A percentile compares a stretch with the other conserved stretches of the same genome.
Conservation (phyloP, 2,329 filamentous ascomycete genomes). For the Venturia oleaginea region DNA sequence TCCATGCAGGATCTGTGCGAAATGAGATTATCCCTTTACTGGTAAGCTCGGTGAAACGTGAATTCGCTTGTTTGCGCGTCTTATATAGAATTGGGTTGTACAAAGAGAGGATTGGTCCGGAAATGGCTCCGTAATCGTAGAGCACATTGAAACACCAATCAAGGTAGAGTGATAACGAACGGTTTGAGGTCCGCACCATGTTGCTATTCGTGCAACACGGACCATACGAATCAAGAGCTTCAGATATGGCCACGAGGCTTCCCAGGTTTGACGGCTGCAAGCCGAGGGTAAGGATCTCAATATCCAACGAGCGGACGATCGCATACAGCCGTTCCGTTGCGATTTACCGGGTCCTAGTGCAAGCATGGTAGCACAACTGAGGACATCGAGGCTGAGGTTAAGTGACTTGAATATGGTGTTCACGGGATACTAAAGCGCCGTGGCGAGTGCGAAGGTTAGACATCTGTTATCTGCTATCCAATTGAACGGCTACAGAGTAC, state of each 20-base stretch:
- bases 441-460: background rate
- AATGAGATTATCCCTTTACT: background rate
- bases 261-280: background rate
- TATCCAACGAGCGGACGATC: background rate
- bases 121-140: background rate
- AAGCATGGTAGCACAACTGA: background rate
- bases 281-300: background rate
- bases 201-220: background rate
- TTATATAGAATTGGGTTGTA: background rate
- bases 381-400: background rate
- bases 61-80: background rate
- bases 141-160: slow-evolving; percentile 1
- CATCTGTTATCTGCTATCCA: background rate
- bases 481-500: background rate
- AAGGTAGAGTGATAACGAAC: background rate
- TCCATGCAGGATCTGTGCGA: background rate
- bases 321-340: background rate
- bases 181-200: background rate
- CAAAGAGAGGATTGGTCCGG: background rate
- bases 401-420: background rate
- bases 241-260: background rate
- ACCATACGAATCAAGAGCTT: background rate
- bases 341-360: background rate
- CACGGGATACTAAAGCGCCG: background rate
- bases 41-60: background rate